phyloP scores from a whole-genome alignment of 106 monocot genomes.

The Posidonia australis region DNA sequence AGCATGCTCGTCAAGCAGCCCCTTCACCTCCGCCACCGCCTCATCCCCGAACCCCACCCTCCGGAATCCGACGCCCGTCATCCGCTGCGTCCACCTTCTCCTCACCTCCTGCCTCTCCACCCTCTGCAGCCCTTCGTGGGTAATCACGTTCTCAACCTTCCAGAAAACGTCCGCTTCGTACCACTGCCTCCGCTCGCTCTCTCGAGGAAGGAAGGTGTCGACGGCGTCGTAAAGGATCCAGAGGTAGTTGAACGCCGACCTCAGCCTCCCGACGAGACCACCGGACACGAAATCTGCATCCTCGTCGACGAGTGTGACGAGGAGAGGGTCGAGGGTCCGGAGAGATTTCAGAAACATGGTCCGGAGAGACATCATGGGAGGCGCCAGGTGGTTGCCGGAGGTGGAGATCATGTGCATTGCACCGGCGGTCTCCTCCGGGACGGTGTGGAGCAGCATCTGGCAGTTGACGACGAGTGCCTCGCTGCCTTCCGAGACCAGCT shows the following conservation, averaged over 20 bases:
- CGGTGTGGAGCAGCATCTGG: constrained; percentile 72
- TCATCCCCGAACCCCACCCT: constrained; percentile 56
- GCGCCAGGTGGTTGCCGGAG: neutral
- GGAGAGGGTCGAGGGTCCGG: constrained; percentile 41
- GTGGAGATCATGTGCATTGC: neutral
- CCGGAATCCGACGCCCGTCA: constrained; percentile 67
- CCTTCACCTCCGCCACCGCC: constrained; percentile 59
- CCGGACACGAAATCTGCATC: constrained; percentile 62
- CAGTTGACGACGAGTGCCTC: constrained; percentile 89
- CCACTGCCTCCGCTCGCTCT: constrained; percentile 65
- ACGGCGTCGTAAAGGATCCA: constrained; percentile 93
- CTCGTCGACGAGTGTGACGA: constrained; percentile 73
- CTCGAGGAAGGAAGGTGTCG: constrained; percentile 53
- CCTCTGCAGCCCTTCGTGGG: constrained; percentile 60
- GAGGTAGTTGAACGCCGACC: constrained; percentile 81
- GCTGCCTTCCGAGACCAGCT: constrained; percentile 27
- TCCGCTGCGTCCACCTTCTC: constrained; percentile 64
- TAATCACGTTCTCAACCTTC: constrained; percentile 91
- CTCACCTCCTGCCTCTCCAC: constrained; percentile 76
- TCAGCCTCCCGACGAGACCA: constrained; percentile 50
- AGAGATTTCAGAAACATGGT: constrained; percentile 52
- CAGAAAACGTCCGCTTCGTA: constrained; percentile 72
- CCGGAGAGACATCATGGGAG: constrained; percentile 22
- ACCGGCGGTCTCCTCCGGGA: constrained; percentile 52
- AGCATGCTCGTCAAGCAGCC: constrained; percentile 75